These are phyloP conservation scores for Rosa persica DNA, from an alignment of 306 rosid species.

Conservation along the genomic window DNA sequence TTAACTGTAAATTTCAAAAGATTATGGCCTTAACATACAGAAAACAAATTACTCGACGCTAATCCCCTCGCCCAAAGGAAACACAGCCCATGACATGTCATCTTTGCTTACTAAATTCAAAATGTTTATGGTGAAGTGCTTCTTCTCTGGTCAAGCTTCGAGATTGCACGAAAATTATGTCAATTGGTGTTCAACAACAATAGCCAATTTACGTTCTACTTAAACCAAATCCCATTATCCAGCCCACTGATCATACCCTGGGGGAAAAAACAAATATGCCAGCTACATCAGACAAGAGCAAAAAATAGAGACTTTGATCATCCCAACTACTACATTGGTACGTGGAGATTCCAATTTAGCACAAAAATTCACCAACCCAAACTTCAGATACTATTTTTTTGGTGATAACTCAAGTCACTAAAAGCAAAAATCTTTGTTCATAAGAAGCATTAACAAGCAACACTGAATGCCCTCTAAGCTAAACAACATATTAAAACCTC, in stretches of 20 bases:
- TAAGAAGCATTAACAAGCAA: background rate
- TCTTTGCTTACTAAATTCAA: background rate
- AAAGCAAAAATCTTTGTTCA: background rate
- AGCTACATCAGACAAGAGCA: background rate
- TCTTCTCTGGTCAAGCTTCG: background rate
- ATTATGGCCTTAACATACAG: background rate
- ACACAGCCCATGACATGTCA: background rate
- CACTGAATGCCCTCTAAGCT: background rate
- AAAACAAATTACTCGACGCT: background rate
- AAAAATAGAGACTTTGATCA: background rate
- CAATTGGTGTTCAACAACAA: background rate
- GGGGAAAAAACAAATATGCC: background rate
- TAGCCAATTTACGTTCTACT: background rate
- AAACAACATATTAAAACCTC: background rate
- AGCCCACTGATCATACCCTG: background rate
- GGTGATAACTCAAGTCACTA: background rate
- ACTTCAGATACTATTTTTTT: background rate
- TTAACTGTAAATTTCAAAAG: background rate
- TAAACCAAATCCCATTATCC: background rate
- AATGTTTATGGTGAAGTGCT: background rate
- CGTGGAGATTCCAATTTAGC: background rate
- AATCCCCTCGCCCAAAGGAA: background rate
- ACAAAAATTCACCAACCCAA: background rate
- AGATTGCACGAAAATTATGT: background rate
- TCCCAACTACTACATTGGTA: background rate